These are phyloP conservation scores for Cercospora sp. DNA, from an alignment of 2,329 filamentous ascomycete species.

Conservation along the genomic window DNA sequence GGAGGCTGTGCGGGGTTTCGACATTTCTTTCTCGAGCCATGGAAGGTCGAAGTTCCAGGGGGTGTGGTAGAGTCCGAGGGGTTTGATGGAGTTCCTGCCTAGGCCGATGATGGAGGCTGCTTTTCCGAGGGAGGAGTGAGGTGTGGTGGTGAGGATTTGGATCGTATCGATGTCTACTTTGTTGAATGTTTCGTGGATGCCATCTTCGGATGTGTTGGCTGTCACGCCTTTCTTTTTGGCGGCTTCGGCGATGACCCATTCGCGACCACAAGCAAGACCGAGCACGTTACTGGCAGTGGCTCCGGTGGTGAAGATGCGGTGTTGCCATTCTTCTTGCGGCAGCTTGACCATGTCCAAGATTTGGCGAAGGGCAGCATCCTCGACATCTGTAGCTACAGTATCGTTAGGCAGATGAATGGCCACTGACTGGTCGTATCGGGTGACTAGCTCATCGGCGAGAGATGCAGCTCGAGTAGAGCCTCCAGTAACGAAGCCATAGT, in stretches of 20 bases:
- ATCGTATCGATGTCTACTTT: slow-evolving; percentile 65
- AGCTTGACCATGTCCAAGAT: slow-evolving; percentile 67
- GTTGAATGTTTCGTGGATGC: slow-evolving; percentile 66
- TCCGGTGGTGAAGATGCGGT: slow-evolving; percentile 78
- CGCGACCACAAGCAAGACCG: slow-evolving; percentile 69
- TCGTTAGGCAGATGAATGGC: slow-evolving; percentile 77
- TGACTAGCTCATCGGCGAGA: slow-evolving; percentile 81
- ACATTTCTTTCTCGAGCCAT: slow-evolving; percentile 62
- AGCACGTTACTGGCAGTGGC: slow-evolving; percentile 66
- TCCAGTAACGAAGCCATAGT: slow-evolving; percentile 89
- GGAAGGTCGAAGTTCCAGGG: slow-evolving; percentile 71
- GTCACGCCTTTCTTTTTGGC: slow-evolving; percentile 35
- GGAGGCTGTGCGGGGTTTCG: slow-evolving; percentile 56
- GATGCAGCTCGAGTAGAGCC: slow-evolving; percentile 75
- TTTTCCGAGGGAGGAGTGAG: slow-evolving; percentile 81
- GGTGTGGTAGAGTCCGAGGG: slow-evolving; percentile 55
- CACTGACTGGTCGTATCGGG: slow-evolving; percentile 78
- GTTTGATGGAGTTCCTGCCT: slow-evolving; percentile 66
- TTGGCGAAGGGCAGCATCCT: slow-evolving; percentile 69
- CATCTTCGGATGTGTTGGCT: slow-evolving; percentile 64
- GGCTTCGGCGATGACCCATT: slow-evolving; percentile 58
- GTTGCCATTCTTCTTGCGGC: slow-evolving; percentile 59
- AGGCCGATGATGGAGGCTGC: slow-evolving; percentile 80
- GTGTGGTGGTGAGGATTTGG: slow-evolving; percentile 76
- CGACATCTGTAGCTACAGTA: slow-evolving; percentile 72